These are phyloP conservation scores for Amanita polypyramis DNA, from an alignment of 768 basidiomycete species.

Conservation along the genomic window DNA sequence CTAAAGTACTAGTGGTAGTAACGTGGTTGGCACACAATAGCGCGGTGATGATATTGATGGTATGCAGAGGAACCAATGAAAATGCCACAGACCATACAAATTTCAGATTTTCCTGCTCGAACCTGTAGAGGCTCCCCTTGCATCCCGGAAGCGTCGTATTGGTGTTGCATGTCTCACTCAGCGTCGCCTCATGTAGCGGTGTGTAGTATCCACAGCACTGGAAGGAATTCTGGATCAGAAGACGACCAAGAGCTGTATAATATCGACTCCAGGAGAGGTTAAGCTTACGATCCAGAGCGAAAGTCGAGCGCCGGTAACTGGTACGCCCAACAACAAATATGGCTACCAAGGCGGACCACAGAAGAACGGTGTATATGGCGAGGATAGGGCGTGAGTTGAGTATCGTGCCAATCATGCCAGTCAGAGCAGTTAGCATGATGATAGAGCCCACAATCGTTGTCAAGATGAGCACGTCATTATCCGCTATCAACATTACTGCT, in stretches of 20 bases:
- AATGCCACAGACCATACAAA: slow-evolving; percentile 43
- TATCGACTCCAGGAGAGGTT: slow-evolving; percentile 59
- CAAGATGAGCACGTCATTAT: slow-evolving; percentile 43
- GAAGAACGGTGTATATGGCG: slow-evolving; percentile 54
- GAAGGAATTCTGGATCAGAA: slow-evolving; percentile 49
- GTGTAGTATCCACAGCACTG: slow-evolving; percentile 60
- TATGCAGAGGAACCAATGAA: slow-evolving; percentile 45
- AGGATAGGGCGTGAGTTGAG: slow-evolving; percentile 62
- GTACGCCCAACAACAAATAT: slow-evolving; percentile 53
- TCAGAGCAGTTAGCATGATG: slow-evolving; percentile 44
- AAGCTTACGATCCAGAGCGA: slow-evolving; percentile 56
- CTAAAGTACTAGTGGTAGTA: slow-evolving; percentile 13
- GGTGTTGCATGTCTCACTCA: slow-evolving; percentile 49
- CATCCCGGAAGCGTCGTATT: slow-evolving; percentile 58
- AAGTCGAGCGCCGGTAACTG: slow-evolving; percentile 49
- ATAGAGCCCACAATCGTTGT: slow-evolving; percentile 49
- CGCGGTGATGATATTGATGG: slow-evolving; percentile 47
- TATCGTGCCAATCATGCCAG: slow-evolving; percentile 50
- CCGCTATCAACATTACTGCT: slow-evolving; percentile 53
- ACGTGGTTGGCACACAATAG: slow-evolving; percentile 66
- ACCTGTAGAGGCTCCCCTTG: slow-evolving; percentile 44
- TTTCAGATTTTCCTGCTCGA: slow-evolving; percentile 38
- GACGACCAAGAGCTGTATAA: slow-evolving; percentile 42
- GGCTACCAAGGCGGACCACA: slow-evolving; percentile 53
- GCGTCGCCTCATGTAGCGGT: slow-evolving; percentile 47